Conservation (phyloP, 192 early-diverging fungal species). For the Umbelopsis isabellina region DNA sequence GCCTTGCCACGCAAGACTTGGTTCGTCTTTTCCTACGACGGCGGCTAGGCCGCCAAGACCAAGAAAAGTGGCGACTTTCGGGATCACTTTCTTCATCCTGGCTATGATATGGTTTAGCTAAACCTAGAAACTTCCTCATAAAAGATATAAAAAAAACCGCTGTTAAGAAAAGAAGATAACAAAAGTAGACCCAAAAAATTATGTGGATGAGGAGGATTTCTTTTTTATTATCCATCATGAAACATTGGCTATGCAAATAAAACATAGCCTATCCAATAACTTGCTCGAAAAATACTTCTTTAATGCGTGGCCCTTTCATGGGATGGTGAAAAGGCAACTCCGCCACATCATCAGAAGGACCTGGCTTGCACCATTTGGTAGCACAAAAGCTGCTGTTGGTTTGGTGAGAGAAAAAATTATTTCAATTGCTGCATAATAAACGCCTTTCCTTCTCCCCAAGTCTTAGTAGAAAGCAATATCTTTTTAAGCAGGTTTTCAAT, state of each 20-base stretch:
- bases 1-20: neutral
- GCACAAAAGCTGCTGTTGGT: no score
- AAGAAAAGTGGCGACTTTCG: neutral
- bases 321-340: no score
- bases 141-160: neutral
- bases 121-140: conserved; percentile 13
- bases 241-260: no score
- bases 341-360: no score
- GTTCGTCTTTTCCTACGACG: neutral
- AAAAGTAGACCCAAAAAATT: no score
- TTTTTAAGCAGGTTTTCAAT: neutral
- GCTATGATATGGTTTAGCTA: neutral
- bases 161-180: neutral
- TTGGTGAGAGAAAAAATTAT: no score
- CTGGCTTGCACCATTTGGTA: no score
- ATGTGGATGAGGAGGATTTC: no score
- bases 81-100: neutral
- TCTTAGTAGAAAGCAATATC: neutral
- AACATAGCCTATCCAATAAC: no score
- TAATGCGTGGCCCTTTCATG: no score
- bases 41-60: neutral
- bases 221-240: no score
- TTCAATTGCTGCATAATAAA: neutral
- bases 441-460: neutral
- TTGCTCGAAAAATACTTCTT: no score